Percentiles rank a stretch among this genome's conserved stretches.
Conservation (phyloP, 257 asterid species). For the Plantago ovata region DNA sequence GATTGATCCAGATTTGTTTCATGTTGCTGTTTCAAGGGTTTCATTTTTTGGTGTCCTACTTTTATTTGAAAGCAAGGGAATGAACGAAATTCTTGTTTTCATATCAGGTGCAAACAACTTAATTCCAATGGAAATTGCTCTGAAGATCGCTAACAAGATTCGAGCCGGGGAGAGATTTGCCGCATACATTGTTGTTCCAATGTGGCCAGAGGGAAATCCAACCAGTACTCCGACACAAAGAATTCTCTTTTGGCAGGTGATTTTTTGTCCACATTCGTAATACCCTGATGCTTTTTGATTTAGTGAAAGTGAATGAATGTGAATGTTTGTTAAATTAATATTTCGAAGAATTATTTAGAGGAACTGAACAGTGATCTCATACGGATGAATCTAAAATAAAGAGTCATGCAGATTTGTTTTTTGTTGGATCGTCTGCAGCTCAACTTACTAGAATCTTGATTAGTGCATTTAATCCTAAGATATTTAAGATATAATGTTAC, state of each 20-base stretch:
- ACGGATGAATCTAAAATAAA: too few species aligned
- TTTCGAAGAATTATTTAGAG: background rate
- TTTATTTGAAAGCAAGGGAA: background rate
- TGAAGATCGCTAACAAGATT: constrained; percentile 76
- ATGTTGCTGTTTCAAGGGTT: constrained; percentile 3
- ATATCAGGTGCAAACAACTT: constrained; percentile 81
- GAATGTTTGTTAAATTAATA: background rate
- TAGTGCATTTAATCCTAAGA: background rate
- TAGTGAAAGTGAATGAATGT: background rate
- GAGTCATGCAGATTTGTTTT: constrained; percentile 62
- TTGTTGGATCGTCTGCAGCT: constrained; percentile 21
- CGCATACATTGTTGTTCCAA: constrained; percentile 73
- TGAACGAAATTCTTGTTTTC: constrained; percentile 4
- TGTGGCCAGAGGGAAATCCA: constrained; percentile 99
- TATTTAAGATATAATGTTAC: background rate
- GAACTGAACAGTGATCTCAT: too few species aligned
- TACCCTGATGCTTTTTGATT: background rate
- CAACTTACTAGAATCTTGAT: background rate
- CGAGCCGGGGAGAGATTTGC: constrained; percentile 73
- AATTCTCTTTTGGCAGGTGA: constrained; percentile 90
- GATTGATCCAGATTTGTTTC: background rate
- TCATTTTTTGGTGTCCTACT: background rate
- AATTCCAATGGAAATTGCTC: constrained; percentile 91
- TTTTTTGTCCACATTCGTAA: background rate
- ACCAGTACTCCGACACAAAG: constrained; percentile 78